Conservation (phyloP, 106 monocot species). For the Acorus gramineus region DNA sequence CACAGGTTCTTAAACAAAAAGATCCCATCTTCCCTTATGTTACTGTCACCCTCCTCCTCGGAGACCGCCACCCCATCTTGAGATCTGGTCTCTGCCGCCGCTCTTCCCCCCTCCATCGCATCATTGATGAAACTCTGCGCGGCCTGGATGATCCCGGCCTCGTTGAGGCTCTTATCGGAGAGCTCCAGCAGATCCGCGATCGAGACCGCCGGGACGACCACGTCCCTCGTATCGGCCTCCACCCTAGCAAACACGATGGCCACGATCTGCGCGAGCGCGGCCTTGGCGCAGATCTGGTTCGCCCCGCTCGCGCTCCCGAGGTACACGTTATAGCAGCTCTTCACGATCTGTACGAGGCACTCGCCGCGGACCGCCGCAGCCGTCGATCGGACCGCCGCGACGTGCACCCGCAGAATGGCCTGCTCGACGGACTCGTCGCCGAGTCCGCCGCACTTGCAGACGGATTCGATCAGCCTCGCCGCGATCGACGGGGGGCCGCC, state of each 20-base stretch:
- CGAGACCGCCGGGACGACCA: conserved; percentile 33
- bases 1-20: conserved; percentile 85
- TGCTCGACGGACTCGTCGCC: conserved; percentile 71
- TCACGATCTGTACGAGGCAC: conserved; percentile 55
- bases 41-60: conserved; percentile 32
- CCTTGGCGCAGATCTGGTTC: conserved; percentile 79
- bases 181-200: conserved; percentile 79
- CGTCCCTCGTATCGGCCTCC: conserved; percentile 45
- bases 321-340: conserved; percentile 85
- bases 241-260: conserved; percentile 55
- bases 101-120: conserved; percentile 44
- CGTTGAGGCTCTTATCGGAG: conserved; percentile 74
- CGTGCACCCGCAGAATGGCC: conserved; percentile 45
- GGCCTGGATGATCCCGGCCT: conserved; percentile 57
- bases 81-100: not conserved
- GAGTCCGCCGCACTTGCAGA: conserved; percentile 28
- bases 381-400: conserved; percentile 61
- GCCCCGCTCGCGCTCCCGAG: conserved; percentile 55
- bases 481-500: not conserved
- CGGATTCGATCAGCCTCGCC: conserved; percentile 27
- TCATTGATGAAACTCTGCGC: conserved; percentile 83
- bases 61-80: conserved; percentile 6
- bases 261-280: conserved; percentile 66
- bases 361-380: conserved; percentile 45
- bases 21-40: conserved; percentile 77